Evolutionary conservation across 192 early-diverging fungal genomes (phyloP), one percentile per base, ranked within the genome.

Genomic region (Glomus cerebriforme): DNA sequence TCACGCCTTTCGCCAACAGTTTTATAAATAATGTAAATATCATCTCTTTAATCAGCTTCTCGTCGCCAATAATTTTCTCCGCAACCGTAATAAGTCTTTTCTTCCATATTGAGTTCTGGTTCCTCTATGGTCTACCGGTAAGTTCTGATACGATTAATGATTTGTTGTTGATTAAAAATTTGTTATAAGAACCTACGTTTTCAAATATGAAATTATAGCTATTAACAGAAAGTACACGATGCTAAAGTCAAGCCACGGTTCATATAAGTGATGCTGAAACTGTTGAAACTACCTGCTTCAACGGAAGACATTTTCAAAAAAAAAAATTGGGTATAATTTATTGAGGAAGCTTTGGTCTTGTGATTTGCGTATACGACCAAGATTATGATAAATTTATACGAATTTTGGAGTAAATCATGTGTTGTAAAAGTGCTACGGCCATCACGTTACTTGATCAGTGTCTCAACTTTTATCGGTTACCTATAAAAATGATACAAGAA

Each of bases 41-140:
- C 26, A 74, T 31, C 54, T 74, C 4, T 31, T 75, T 75, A 75
- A 75, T 60, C 31, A 75, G 73, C 58, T 75, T 22, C 60, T 75
- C 60, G 59, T 60, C 54, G 22, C 32, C 27, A 75, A 58, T 12
- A 45, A 75, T 37, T 75, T 75, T 75, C 17, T 75, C 54, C 31
- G 54, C 58, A 39, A 19, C 6, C 22, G 13, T n/a, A 74, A 71
- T 71, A 49, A 71, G 47, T 39, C 68, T 71, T 71, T 71, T 71
- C 39, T 26, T 71, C 68, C 68, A 71, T 15, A 66, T 66, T 66
- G 64, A 32, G 64, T 66, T 66, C 31, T 66, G 64, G 17, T 66
- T 66, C 64, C 35, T 66, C 31, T 13, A 66, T 27, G n/a, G 34
- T 71, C 37, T 71, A 26, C 68, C n/a, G 37, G 24, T 6, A 71